phyloP scores from a whole-genome alignment of 495 filamentous ascomycete species.

The Talaromyces liani region DNA sequence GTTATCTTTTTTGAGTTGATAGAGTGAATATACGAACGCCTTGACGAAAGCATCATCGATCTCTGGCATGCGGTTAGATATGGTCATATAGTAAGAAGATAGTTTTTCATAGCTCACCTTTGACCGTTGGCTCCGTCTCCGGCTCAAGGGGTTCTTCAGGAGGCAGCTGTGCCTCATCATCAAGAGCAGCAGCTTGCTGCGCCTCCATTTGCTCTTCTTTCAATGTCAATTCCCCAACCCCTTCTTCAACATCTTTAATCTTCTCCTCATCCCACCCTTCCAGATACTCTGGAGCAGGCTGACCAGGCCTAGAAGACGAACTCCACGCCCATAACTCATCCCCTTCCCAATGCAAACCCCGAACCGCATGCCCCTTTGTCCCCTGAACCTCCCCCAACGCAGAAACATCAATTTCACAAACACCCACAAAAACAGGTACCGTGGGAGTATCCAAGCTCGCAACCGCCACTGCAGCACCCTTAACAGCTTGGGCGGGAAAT shows the following conservation, averaged over 20 bases:
- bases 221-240: constrained; percentile 13
- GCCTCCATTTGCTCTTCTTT: constrained; percentile 33
- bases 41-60: constrained; percentile 62
- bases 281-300: constrained; percentile 41
- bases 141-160: constrained; percentile 23
- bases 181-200: constrained; percentile 31
- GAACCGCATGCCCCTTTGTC: constrained; percentile 60
- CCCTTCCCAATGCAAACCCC: constrained; percentile 63
- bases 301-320: constrained; percentile 45
- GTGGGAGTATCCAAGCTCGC: constrained; percentile 53
- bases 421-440: constrained; percentile 57
- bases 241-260: constrained; percentile 15
- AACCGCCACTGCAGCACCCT: constrained; percentile 58
- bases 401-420: constrained; percentile 61
- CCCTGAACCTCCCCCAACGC: constrained; percentile 52
- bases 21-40: constrained; percentile 60
- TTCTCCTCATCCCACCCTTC: constrained; percentile 36
- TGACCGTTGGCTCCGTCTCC: constrained; percentile 45
- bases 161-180: constrained; percentile 13
- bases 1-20: constrained; percentile 46
- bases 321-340: constrained; percentile 69
- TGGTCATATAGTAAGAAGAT: background rate
- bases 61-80: constrained; percentile 31
- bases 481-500: constrained; percentile 54
- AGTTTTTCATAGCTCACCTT: constrained; percentile 31